Conservation (phyloP, 306 rosid species). For the Quercus suber region DNA sequence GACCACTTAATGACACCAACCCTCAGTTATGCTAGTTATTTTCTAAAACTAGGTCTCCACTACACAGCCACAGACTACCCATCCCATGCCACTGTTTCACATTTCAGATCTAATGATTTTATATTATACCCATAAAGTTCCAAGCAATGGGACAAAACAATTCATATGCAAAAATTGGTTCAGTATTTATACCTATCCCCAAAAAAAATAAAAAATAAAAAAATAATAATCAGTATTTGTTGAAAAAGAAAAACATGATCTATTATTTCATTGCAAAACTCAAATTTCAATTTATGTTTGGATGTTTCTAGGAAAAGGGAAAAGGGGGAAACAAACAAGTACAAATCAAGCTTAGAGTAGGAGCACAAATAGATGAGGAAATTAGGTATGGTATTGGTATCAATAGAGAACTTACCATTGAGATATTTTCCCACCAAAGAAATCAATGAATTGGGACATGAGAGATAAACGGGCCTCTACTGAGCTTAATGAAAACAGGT, state of each 20-base stretch:
- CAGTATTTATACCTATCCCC: no score
- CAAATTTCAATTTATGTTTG: no score
- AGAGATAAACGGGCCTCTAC: conserved; percentile 68
- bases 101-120: not conserved
- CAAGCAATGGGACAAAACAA: not conserved
- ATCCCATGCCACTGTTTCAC: no score
- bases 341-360: no score
- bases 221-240: no score
- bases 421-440: conserved; percentile 79
- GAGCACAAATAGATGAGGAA: not conserved
- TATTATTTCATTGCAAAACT: no score
- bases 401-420: conserved; percentile 61
- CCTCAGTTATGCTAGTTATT: not conserved
- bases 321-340: no score
- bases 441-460: conserved; percentile 70
- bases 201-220: no score
- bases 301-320: no score
- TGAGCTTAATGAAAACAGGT: conserved; percentile 76
- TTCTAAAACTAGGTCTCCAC: not conserved
- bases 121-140: not conserved
- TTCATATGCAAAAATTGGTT: no score
- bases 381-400: not conserved
- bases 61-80: no score
- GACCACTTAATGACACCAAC: not conserved
- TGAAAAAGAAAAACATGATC: no score